These are phyloP conservation scores for Chrysosporium keratinophilum DNA, from an alignment of 2,329 filamentous ascomycete species.

Conservation along the genomic window DNA sequence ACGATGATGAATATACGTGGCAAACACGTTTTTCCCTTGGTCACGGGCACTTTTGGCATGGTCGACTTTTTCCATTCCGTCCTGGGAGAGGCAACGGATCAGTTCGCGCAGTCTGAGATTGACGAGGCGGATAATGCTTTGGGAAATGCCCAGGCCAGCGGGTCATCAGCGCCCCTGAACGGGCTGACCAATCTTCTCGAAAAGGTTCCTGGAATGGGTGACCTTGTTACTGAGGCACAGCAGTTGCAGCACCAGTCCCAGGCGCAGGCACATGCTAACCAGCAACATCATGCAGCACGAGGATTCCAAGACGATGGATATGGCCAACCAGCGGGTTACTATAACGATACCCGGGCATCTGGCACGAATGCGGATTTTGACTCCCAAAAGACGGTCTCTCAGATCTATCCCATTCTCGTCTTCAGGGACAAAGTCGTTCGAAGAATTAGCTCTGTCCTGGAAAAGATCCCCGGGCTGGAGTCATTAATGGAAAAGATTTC, in stretches of 20 bases:
- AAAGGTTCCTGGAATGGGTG: constrained; percentile 63
- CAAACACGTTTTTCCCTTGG: constrained; percentile 59
- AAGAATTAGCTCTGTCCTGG: constrained; percentile 70
- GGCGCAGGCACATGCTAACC: constrained; percentile 53
- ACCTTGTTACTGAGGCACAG: constrained; percentile 56
- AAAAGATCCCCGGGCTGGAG: constrained; percentile 86
- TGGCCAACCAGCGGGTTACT: neutral
- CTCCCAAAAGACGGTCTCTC: constrained; percentile 59
- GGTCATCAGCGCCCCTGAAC: constrained; percentile 35
- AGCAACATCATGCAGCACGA: constrained; percentile 25
- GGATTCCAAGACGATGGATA: constrained; percentile 15
- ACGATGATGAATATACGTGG: constrained; percentile 58
- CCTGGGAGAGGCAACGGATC: constrained; percentile 64
- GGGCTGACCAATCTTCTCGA: constrained; percentile 63
- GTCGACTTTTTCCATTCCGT: constrained; percentile 79
- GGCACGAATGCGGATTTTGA: constrained; percentile 68
- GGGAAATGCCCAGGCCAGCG: constrained; percentile 53
- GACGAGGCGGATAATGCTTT: constrained; percentile 69
- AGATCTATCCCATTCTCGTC: constrained; percentile 89
- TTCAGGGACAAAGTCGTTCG: constrained; percentile 93
- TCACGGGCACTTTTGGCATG: constrained; percentile 64
- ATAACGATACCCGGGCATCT: constrained; percentile 4
- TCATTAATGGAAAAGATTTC: constrained; percentile 85
- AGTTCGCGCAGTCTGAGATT: constrained; percentile 75
- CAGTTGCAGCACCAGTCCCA: constrained; percentile 52